These are phyloP conservation scores for Gnaphalium uliginosum DNA, from an alignment of 129 eudicot genomes.

Conservation along the genomic window DNA sequence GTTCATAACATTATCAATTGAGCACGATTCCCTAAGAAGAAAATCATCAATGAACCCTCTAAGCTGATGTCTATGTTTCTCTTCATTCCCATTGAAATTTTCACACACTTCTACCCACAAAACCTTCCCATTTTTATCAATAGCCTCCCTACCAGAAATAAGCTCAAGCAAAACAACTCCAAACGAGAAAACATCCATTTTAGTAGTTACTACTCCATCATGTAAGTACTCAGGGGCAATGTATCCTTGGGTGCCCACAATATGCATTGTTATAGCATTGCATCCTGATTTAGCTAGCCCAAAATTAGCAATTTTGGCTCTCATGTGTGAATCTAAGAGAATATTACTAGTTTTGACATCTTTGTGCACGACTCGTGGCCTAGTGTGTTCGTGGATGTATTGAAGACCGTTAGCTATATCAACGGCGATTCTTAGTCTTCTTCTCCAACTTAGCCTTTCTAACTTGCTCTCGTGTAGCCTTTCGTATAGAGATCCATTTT, in stretches of 20 bases:
- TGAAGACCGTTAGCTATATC: slow-evolving; percentile 94
- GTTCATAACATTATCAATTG: slow-evolving; percentile 57
- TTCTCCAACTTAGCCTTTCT: slow-evolving; percentile 64
- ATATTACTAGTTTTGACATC: slow-evolving; percentile 89
- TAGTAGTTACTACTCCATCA: slow-evolving; percentile 79
- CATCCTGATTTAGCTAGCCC: slow-evolving; percentile 95
- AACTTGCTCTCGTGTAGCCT: slow-evolving; percentile 52
- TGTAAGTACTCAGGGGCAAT: slow-evolving; percentile 82
- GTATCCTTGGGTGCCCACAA: slow-evolving; percentile 91
- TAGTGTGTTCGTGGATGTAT: slow-evolving; percentile 90
- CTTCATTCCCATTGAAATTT: slow-evolving; percentile 49
- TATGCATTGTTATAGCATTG: slow-evolving; percentile 95
- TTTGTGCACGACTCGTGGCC: slow-evolving; percentile 91
- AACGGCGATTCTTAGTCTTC: slow-evolving; percentile 61
- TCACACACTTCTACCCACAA: slow-evolving; percentile 55
- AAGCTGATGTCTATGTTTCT: slow-evolving; percentile 34
- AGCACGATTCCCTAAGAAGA: slow-evolving; percentile 41
- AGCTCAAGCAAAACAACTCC: slow-evolving; percentile 94
- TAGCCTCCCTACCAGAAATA: slow-evolving; percentile 63
- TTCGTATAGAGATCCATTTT: slow-evolving; percentile 81
- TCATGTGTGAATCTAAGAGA: slow-evolving; percentile 74
- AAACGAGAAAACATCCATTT: slow-evolving; percentile 81
- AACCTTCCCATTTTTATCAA: slow-evolving; percentile 60
- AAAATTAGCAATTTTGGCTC: slow-evolving; percentile 93
- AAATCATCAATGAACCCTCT: slow-evolving; percentile 58